Conservation (phyloP, 2,329 filamentous ascomycete genomes). For the Sordariomycetes sp. region DNA sequence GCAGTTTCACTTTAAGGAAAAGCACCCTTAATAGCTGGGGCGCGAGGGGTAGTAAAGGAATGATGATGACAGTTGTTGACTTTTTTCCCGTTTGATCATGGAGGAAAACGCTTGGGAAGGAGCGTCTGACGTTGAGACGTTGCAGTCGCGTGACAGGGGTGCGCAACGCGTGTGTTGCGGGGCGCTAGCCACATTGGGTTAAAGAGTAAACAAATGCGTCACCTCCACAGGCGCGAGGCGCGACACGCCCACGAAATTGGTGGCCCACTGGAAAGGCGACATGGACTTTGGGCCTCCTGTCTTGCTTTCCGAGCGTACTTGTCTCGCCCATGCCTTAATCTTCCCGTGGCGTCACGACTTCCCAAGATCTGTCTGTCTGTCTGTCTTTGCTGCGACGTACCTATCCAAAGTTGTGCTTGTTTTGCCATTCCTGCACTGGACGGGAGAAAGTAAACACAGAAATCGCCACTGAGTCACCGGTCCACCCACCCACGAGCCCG, state of each 20-base stretch:
- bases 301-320: neutral
- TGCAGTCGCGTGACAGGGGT: constrained; percentile 4
- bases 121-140: neutral
- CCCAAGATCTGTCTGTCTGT: too few relatives aligned
- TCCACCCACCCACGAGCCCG: too few relatives aligned
- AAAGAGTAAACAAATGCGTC: constrained; percentile 4
- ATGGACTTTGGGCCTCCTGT: constrained; percentile 1
- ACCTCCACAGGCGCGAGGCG: neutral
- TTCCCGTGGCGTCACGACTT: neutral
- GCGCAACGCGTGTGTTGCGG: neutral
- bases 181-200: constrained; percentile 1
- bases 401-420: too few relatives aligned
- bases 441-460: too few relatives aligned
- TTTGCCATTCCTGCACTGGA: too few relatives aligned
- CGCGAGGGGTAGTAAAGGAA: too few relatives aligned
- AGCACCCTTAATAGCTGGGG: too few relatives aligned
- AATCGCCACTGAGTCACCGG: too few relatives aligned
- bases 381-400: too few relatives aligned
- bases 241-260: neutral
- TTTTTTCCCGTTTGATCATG: too few relatives aligned
- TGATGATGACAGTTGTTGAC: too few relatives aligned
- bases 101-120: neutral
- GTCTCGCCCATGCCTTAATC: neutral
- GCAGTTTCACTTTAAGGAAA: too few relatives aligned
- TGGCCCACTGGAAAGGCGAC: neutral